Evolutionary conservation across 1,284 basidiomycete species (phyloP).

Genomic region (Xanthoconium separans): DNA sequence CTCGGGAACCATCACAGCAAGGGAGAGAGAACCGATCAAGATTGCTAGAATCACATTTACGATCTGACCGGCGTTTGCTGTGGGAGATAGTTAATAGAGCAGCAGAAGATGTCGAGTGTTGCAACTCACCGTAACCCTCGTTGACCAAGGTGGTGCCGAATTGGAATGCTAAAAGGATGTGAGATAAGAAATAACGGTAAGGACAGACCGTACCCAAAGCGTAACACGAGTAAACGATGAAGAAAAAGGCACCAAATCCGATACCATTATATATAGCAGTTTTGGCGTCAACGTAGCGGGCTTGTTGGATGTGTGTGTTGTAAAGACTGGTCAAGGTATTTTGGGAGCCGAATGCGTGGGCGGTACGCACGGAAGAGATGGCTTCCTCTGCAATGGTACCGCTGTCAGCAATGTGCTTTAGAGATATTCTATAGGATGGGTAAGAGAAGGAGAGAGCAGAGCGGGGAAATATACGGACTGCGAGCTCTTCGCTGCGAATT

Average conservation of each 20-base stretch:
- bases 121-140: constrained; percentile 47
- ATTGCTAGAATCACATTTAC: constrained; percentile 86
- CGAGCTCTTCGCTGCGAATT: constrained; percentile 68
- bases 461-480: constrained; percentile 46
- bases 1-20: constrained; percentile 78
- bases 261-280: constrained; percentile 65
- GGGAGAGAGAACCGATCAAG: constrained; percentile 86
- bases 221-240: constrained; percentile 76
- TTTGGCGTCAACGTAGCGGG: constrained; percentile 62
- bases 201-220: constrained; percentile 49
- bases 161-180: constrained; percentile 55
- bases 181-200: background rate
- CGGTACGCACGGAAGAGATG: constrained; percentile 84
- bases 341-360: constrained; percentile 92
- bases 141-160: constrained; percentile 86
- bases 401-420: constrained; percentile 78
- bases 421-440: constrained; percentile 43
- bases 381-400: constrained; percentile 94
- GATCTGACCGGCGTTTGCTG: constrained; percentile 67
- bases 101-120: background rate
- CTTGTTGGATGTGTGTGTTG: constrained; percentile 58
- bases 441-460: constrained; percentile 2
- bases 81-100: background rate
- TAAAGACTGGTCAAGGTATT: constrained; percentile 67
- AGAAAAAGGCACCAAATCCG: constrained; percentile 76